Percentiles rank a stretch among this genome's conserved stretches.
phyloP scores from a whole-genome alignment of 1,139 yeast species.

The Sugiyamaella grinbergsii region DNA sequence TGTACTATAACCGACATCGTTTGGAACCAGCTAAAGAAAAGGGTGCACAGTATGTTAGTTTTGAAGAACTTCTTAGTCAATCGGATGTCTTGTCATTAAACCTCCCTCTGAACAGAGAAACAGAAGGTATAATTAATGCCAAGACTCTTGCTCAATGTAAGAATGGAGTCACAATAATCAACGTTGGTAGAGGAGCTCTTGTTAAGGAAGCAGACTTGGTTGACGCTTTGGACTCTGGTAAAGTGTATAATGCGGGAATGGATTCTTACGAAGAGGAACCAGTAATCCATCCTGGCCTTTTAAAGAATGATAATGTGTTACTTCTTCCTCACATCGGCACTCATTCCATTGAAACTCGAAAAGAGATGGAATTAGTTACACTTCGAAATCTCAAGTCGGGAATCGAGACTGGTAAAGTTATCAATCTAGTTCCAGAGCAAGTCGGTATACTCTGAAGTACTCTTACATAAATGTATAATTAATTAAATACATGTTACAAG shows the following conservation, averaged over 20 bases:
- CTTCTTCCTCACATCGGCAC: slow-evolving; percentile 73
- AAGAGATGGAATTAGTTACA: slow-evolving; percentile 59
- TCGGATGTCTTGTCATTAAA: slow-evolving; percentile 65
- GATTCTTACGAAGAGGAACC: slow-evolving; percentile 92
- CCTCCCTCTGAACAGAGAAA: slow-evolving; percentile 58
- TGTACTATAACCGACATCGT: slow-evolving; percentile 64
- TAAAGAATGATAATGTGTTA: slow-evolving; percentile 49
- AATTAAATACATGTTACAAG: neutral
- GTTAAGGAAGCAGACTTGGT: slow-evolving; percentile 67
- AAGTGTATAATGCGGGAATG: slow-evolving; percentile 56
- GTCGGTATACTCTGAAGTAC: slow-evolving; percentile 14
- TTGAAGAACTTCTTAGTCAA: slow-evolving; percentile 57
- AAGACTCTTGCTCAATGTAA: slow-evolving; percentile 61
- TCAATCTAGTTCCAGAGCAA: slow-evolving; percentile 49
- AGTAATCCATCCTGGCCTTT: slow-evolving; percentile 40
- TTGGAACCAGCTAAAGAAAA: slow-evolving; percentile 56
- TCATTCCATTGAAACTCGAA: slow-evolving; percentile 55
- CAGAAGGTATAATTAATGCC: slow-evolving; percentile 58
- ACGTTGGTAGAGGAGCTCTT: slow-evolving; percentile 70
- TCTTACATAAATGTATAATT: neutral
- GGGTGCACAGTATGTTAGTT: slow-evolving; percentile 53
- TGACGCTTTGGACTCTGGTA: slow-evolving; percentile 63
- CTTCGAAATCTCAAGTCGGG: slow-evolving; percentile 49
- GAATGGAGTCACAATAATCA: slow-evolving; percentile 65
- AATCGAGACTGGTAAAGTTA: slow-evolving; percentile 58